Percentiles rank a stretch among this genome's conserved stretches.
phyloP scores from a whole-genome alignment of 2,329 filamentous ascomycete species.

The Colletotrichum higginsianum region DNA sequence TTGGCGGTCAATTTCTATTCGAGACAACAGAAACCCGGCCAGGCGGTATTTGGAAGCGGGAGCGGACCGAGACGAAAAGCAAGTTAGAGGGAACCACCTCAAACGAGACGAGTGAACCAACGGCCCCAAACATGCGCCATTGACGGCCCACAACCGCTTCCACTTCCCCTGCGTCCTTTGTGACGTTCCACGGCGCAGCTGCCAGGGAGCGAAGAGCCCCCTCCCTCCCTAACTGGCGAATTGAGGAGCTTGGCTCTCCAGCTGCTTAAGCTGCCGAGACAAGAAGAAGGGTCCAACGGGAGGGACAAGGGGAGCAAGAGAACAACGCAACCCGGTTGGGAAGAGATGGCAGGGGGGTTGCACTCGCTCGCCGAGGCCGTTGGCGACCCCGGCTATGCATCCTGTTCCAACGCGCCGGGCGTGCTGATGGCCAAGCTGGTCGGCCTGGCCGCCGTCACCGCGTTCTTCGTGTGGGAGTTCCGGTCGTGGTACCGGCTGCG shows the following conservation, averaged over 20 bases:
- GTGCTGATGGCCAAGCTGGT: constrained; percentile 6
- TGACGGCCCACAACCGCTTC: constrained; percentile 6
- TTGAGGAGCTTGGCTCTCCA: neutral
- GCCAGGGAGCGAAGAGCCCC: constrained; percentile 24
- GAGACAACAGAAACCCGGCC: neutral
- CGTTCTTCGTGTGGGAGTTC: constrained; percentile 39
- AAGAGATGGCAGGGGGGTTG: neutral
- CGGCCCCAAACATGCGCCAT: constrained; percentile 5
- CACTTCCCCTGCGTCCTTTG: neutral
- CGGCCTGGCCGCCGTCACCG: neutral
- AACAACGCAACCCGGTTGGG: neutral
- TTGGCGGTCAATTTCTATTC: neutral
- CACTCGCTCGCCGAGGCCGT: neutral
- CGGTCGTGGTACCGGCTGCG: constrained; percentile 49
- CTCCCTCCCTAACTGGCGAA: neutral
- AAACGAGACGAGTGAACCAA: neutral
- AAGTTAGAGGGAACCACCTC: neutral
- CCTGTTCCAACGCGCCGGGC: neutral
- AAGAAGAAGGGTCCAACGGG: neutral
- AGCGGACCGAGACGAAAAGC: constrained; percentile 1
- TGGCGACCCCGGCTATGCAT: neutral
- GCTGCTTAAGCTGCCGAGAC: neutral
- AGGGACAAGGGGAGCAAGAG: neutral
- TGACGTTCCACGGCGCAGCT: constrained; percentile 10
- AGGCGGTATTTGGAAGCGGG: neutral